Evolutionary conservation across 306 rosid genomes (phyloP).

Genomic region (Ammopiptanthus mongolicus): DNA sequence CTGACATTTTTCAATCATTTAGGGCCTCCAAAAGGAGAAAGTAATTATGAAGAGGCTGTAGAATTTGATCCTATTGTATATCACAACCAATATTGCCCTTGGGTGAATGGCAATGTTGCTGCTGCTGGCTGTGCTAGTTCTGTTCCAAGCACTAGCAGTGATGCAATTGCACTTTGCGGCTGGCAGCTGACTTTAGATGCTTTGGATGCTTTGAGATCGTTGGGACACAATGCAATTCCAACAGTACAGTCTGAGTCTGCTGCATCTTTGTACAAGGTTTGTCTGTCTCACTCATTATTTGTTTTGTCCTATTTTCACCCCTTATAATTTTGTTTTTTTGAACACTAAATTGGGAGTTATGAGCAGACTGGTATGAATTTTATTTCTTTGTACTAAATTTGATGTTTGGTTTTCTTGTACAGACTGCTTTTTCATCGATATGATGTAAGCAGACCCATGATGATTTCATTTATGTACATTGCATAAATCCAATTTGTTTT

Average conservation of each 20-base stretch:
- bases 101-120: conserved; percentile 99
- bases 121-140: conserved; percentile 75
- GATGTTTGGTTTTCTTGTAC: conserved; percentile 1
- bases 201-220: conserved; percentile 64
- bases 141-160: conserved; percentile 50
- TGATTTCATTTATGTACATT: neutral
- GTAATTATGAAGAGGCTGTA: conserved; percentile 75
- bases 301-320: conserved; percentile 1
- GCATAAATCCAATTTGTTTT: conserved; percentile 2
- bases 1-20: conserved; percentile 27
- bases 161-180: conserved; percentile 70
- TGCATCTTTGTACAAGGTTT: conserved; percentile 92
- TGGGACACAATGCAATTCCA: conserved; percentile 72
- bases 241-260: conserved; percentile 89
- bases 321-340: neutral
- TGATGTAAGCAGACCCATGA: neutral
- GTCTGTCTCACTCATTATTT: conserved; percentile 10
- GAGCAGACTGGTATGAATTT: neutral
- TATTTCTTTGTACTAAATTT: neutral
- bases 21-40: conserved; percentile 92
- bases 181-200: conserved; percentile 98
- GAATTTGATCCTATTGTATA: conserved; percentile 88
- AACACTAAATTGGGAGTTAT: neutral
- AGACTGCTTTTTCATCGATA: neutral
- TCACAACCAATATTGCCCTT: conserved; percentile 94